These are phyloP conservation scores for Pilatotrama ljubarskyi DNA, from an alignment of 768 basidiomycete genomes.

Conservation along the genomic window DNA sequence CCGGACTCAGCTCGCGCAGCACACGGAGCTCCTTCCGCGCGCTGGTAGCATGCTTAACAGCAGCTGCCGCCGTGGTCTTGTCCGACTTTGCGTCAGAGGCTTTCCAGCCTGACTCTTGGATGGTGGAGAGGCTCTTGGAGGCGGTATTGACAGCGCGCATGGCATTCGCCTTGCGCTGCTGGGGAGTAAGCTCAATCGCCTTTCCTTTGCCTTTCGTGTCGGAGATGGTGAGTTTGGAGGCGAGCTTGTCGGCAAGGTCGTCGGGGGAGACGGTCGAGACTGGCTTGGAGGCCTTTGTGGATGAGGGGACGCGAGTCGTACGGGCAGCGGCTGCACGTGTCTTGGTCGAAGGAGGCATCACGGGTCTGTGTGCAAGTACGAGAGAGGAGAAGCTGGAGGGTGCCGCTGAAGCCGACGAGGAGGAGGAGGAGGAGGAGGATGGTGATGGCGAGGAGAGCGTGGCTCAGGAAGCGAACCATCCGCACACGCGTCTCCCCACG, in stretches of 20 bases:
- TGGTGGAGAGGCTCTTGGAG: constrained; percentile 53
- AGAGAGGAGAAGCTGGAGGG: too few species aligned
- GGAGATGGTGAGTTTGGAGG: constrained; percentile 28
- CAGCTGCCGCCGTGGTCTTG: constrained; percentile 27
- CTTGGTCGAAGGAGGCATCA: constrained; percentile 8
- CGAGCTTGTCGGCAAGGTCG: constrained; percentile 28
- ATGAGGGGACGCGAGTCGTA: neutral
- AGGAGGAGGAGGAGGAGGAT: neutral
- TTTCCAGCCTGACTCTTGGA: constrained; percentile 66
- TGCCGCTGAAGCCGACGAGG: neutral
- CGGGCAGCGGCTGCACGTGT: neutral
- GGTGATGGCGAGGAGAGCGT: neutral
- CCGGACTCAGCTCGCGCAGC: constrained; percentile 47
- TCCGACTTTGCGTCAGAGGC: constrained; percentile 30
- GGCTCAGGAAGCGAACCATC: neutral
- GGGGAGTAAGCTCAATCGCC: constrained; percentile 26
- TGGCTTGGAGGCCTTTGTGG: constrained; percentile 10
- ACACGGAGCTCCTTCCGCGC: constrained; percentile 46
- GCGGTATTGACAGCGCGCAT: constrained; percentile 69
- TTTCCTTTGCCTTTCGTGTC: constrained; percentile 25
- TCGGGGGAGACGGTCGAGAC: constrained; percentile 17
- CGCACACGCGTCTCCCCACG: neutral
- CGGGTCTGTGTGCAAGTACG: neutral
- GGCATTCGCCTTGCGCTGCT: constrained; percentile 40
- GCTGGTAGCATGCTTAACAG: constrained; percentile 38